phyloP scores from a whole-genome alignment of 148 eudicot species.

The Rhododendron ovatum region DNA sequence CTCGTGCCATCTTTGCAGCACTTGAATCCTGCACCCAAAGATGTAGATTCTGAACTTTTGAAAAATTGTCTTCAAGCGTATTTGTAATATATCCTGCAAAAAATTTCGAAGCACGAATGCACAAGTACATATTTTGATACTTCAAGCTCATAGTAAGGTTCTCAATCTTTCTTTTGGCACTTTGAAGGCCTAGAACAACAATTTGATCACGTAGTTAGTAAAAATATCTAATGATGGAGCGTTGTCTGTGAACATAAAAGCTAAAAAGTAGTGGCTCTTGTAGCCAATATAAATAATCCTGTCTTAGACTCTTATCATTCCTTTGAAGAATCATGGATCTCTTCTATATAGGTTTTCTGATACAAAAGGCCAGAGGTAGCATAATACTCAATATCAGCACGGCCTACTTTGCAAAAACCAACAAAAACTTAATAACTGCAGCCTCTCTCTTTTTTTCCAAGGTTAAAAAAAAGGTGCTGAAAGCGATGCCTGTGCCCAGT shows the following conservation, averaged over 20 bases:
- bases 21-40: constrained; percentile 47
- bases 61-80: background rate
- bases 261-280: background rate
- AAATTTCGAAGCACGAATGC: background rate
- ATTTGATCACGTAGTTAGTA: background rate
- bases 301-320: background rate
- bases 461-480: background rate
- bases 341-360: background rate
- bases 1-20: constrained; percentile 41
- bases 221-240: background rate
- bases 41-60: background rate
- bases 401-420: background rate
- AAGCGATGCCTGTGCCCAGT: background rate
- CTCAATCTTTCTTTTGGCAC: background rate
- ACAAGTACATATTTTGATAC: background rate
- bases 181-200: background rate
- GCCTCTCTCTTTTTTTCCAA: background rate
- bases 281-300: background rate
- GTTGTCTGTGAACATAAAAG: background rate
- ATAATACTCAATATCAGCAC: background rate
- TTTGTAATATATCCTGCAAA: background rate
- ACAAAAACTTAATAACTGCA: background rate
- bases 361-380: background rate
- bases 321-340: background rate
- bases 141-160: background rate